Percentiles rank a stretch among this genome's conserved stretches.
Evolutionary conservation across 352 stramenopile genomes (phyloP).

Genomic region (Phytopythium montanum): DNA sequence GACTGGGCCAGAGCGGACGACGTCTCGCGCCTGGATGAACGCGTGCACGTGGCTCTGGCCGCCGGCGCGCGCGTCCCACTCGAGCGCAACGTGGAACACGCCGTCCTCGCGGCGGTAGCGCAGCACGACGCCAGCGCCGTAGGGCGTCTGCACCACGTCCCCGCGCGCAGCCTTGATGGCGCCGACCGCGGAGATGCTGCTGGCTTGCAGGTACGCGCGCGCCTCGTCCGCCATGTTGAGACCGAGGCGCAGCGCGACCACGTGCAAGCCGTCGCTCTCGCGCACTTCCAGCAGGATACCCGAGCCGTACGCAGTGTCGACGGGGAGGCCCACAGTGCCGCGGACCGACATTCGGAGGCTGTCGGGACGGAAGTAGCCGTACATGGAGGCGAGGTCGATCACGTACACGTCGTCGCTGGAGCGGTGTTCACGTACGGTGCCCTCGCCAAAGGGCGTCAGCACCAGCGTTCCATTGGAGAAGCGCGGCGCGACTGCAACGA

Average conservation of each 20-base stretch:
- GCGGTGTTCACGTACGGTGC: slow-evolving; percentile 44
- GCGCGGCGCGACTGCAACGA: slow-evolving; percentile 11
- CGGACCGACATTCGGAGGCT: slow-evolving; percentile 35
- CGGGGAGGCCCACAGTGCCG: slow-evolving; percentile 50
- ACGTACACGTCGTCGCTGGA: slow-evolving; percentile 49
- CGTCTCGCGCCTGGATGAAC: slow-evolving; percentile 50
- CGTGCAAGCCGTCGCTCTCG: slow-evolving; percentile 60
- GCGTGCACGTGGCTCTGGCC: slow-evolving; percentile 52
- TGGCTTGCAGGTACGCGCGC: slow-evolving; percentile 58
- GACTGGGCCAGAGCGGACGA: slow-evolving; percentile 48
- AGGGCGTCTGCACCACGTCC: slow-evolving; percentile 78
- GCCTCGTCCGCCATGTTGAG: slow-evolving; percentile 43
- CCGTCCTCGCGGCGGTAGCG: slow-evolving; percentile 51
- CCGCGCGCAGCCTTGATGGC: slow-evolving; percentile 64
- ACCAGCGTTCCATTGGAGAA: slow-evolving; percentile 53
- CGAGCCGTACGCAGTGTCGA: slow-evolving; percentile 67
- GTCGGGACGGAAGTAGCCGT: slow-evolving; percentile 44
- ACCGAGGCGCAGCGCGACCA: slow-evolving; percentile 58
- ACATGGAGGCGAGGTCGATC: slow-evolving; percentile 39
- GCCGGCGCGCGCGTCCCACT: slow-evolving; percentile 43
- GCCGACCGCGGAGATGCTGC: slow-evolving; percentile 34
- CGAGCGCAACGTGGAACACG: slow-evolving; percentile 67
- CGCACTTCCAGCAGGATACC: slow-evolving; percentile 59
- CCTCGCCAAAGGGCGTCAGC: slow-evolving; percentile 63
- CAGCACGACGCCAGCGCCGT: slow-evolving; percentile 67